A percentile compares a stretch with the other conserved stretches of the same genome.
phyloP scores from a whole-genome alignment of 495 filamentous ascomycete genomes.

The Penicillium ochrochloron region DNA sequence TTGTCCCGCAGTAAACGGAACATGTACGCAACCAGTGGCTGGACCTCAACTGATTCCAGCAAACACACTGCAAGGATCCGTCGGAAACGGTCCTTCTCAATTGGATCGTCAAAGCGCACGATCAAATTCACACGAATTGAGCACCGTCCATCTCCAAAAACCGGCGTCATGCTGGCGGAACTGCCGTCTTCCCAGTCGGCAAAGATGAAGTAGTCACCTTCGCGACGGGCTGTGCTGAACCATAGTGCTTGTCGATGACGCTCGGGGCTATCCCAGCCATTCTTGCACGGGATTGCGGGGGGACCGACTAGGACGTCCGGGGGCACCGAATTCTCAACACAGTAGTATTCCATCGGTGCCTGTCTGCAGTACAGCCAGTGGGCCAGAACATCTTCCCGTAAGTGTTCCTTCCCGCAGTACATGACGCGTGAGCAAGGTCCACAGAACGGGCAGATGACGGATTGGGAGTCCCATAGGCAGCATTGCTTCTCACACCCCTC shows the following conservation, averaged over 20 bases:
- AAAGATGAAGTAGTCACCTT: conserved; percentile 50
- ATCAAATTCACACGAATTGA: conserved; percentile 25
- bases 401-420: conserved; percentile 48
- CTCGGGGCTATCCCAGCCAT: conserved; percentile 39
- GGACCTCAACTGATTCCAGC: conserved; percentile 28
- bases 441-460: conserved; percentile 48
- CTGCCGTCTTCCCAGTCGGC: conserved; percentile 30
- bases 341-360: conserved; percentile 22
- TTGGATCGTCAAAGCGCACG: conserved; percentile 30
- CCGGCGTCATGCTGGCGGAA: conserved; percentile 15
- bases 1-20: conserved; percentile 46
- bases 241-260: conserved; percentile 44
- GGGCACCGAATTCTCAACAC: conserved; percentile 27
- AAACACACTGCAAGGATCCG: conserved; percentile 42
- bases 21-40: conserved; percentile 34
- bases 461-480: conserved; percentile 48
- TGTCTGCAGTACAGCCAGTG: conserved; percentile 44
- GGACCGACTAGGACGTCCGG: conserved; percentile 19
- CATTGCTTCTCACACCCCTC: conserved; percentile 52
- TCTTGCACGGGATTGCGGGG: conserved; percentile 35
- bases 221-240: conserved; percentile 26
- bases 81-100: conserved; percentile 43
- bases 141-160: conserved; percentile 24
- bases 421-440: conserved; percentile 46
- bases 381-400: conserved; percentile 35